Evolutionary conservation across 2,329 filamentous ascomycete genomes (phyloP).

Genomic region (Teratosphaeria pseudoeucalypti): DNA sequence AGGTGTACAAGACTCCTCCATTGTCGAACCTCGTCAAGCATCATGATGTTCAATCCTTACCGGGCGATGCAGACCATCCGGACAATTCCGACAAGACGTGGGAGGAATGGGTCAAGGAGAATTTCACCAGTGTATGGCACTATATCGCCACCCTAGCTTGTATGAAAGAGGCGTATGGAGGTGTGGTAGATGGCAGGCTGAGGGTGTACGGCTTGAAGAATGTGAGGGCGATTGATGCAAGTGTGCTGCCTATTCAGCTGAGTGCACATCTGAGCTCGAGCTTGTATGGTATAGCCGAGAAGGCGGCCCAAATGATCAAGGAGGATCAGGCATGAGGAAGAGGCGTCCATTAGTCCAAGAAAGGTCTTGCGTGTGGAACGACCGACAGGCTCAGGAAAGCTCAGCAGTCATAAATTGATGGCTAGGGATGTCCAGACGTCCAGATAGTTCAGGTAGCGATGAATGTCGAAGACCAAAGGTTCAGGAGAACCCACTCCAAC

Average conservation of each 20-base stretch:
- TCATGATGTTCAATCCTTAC: slow-evolving; percentile 25
- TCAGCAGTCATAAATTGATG: too few relatives aligned
- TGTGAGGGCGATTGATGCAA: slow-evolving; percentile 12
- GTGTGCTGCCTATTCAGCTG: slow-evolving; percentile 12
- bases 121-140: slow-evolving; percentile 15
- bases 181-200: slow-evolving; percentile 12
- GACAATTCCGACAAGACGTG: slow-evolving; percentile 11
- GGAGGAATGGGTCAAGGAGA: slow-evolving; percentile 15
- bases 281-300: slow-evolving; percentile 13
- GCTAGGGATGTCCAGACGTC: not conserved
- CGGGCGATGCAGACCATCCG: slow-evolving; percentile 1
- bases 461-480: too few relatives aligned
- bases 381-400: too few relatives aligned
- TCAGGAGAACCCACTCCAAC: too few relatives aligned
- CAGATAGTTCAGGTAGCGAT: not conserved
- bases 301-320: slow-evolving; percentile 7
- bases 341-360: not conserved
- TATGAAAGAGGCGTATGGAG: slow-evolving; percentile 19
- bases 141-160: slow-evolving; percentile 19
- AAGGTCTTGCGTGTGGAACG: not conserved
- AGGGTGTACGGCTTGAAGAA: slow-evolving; percentile 13
- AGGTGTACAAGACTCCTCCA: slow-evolving; percentile 17
- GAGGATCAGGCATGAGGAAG: not conserved
- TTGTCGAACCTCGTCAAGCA: slow-evolving; percentile 22
- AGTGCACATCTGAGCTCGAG: slow-evolving; percentile 6